These are phyloP conservation scores for Zoysia japonica DNA, from an alignment of 176 grass and related monocot genomes.

Conservation along the genomic window DNA sequence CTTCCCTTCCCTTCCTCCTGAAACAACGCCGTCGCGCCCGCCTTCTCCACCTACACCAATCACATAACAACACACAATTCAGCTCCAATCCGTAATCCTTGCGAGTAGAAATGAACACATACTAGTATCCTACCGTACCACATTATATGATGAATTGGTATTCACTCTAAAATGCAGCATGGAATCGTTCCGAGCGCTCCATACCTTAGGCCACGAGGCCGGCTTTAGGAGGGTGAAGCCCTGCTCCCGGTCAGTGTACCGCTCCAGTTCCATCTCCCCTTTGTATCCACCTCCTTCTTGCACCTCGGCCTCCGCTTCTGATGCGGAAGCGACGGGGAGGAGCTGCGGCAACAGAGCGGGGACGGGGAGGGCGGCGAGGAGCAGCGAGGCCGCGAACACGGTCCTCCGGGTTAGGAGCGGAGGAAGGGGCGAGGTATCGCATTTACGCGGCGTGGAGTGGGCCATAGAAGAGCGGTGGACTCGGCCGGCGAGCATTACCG, in stretches of 20 bases:
- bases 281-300: background rate
- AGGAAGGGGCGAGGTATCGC: background rate
- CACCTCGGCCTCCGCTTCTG: background rate
- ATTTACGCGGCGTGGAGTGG: background rate
- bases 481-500: slow-evolving; percentile 31
- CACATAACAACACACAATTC: slow-evolving; percentile 3
- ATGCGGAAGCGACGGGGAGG: slow-evolving; percentile 29
- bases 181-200: background rate
- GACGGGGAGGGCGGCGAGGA: slow-evolving; percentile 47
- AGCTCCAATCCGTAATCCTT: background rate
- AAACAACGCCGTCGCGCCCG: slow-evolving; percentile 75
- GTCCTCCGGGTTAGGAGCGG: slow-evolving; percentile 36
- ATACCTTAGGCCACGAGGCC: slow-evolving; percentile 76
- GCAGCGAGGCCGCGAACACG: slow-evolving; percentile 34
- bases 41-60: slow-evolving; percentile 82
- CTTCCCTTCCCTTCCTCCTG: slow-evolving; percentile 71
- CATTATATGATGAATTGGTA: background rate
- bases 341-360: slow-evolving; percentile 32
- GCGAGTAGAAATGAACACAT: background rate
- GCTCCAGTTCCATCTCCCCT: slow-evolving; percentile 40
- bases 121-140: background rate
- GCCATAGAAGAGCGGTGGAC: slow-evolving; percentile 27
- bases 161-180: background rate
- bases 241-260: slow-evolving; percentile 59
- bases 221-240: slow-evolving; percentile 84